Conservation (phyloP, 768 basidiomycete species). For the Podaxis sp. region DNA sequence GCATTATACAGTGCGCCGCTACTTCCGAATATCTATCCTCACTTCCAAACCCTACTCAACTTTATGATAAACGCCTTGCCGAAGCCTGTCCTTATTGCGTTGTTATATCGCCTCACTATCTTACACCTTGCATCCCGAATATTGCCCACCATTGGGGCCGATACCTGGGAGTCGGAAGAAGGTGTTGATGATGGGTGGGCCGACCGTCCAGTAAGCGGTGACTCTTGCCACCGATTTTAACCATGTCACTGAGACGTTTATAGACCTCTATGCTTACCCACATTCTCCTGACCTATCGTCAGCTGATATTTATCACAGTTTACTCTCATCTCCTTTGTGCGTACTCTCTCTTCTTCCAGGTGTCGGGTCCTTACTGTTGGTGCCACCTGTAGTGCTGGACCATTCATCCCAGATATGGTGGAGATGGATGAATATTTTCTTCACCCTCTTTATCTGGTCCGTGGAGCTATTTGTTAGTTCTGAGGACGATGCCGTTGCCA, state of each 20-base stretch:
- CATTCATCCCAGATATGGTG: constrained; percentile 92
- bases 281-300: constrained; percentile 76
- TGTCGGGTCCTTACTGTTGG: constrained; percentile 1
- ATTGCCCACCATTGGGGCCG: constrained; percentile 78
- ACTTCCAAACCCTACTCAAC: constrained; percentile 73
- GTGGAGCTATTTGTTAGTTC: constrained; percentile 75
- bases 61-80: constrained; percentile 84
- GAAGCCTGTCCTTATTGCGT: constrained; percentile 75
- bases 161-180: constrained; percentile 71
- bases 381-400: constrained; percentile 57
- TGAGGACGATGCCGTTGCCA: constrained; percentile 61
- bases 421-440: constrained; percentile 89
- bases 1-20: constrained; percentile 57
- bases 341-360: constrained; percentile 20
- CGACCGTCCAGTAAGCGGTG: constrained; percentile 59
- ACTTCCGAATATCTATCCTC: constrained; percentile 74
- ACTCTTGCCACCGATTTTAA: not conserved
- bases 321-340: constrained; percentile 82
- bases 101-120: constrained; percentile 76
- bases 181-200: constrained; percentile 63
- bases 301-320: constrained; percentile 80
- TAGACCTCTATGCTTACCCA: constrained; percentile 76
- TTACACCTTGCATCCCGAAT: constrained; percentile 80
- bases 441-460: constrained; percentile 80
- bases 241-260: not conserved